Conservation (phyloP, 805 yeast genomes). For the Danielozyma ontarioensis region DNA sequence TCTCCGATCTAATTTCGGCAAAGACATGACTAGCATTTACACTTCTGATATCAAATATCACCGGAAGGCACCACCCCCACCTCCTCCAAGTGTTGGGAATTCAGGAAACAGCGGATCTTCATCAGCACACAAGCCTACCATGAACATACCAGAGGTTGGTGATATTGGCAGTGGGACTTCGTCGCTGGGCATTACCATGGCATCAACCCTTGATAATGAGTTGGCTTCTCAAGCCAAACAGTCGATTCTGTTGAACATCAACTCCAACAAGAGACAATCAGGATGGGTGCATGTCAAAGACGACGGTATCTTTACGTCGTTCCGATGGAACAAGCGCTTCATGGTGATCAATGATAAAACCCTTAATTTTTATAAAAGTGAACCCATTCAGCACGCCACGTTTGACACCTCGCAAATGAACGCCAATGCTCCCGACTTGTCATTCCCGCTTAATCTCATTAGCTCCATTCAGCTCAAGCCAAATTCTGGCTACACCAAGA, state of each 20-base stretch:
- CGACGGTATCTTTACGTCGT: conserved; percentile 76
- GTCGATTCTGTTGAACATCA: conserved; percentile 11
- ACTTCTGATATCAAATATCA: conserved; percentile 37
- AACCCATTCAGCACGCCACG: conserved; percentile 25
- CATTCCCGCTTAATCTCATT: conserved; percentile 35
- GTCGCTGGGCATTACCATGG: conserved; percentile 1
- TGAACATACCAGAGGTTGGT: too few species aligned
- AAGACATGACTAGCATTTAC: conserved; percentile 33
- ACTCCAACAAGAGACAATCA: conserved; percentile 33
- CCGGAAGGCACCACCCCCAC: conserved; percentile 43
- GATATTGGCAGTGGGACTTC: too few species aligned
- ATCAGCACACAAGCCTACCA: too few species aligned
- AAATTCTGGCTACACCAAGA: conserved; percentile 30
- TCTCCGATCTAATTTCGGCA: too few species aligned
- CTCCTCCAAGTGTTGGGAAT: conserved; percentile 7
- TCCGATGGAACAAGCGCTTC: conserved; percentile 89
- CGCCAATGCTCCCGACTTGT: conserved; percentile 24
- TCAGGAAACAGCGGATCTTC: too few species aligned
- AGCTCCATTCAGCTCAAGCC: conserved; percentile 57
- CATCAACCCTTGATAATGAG: neutral
- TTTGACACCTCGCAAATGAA: conserved; percentile 26
- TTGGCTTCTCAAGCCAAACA: conserved; percentile 3
- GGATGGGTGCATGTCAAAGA: conserved; percentile 95
- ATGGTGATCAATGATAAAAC: conserved; percentile 72
- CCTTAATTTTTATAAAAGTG: conserved; percentile 70